A percentile compares a stretch with the other conserved stretches of the same genome.
phyloP scores from a whole-genome alignment of 225 moss, liverwort and hornwort genomes.

The Sphagnum tenellum region DNA sequence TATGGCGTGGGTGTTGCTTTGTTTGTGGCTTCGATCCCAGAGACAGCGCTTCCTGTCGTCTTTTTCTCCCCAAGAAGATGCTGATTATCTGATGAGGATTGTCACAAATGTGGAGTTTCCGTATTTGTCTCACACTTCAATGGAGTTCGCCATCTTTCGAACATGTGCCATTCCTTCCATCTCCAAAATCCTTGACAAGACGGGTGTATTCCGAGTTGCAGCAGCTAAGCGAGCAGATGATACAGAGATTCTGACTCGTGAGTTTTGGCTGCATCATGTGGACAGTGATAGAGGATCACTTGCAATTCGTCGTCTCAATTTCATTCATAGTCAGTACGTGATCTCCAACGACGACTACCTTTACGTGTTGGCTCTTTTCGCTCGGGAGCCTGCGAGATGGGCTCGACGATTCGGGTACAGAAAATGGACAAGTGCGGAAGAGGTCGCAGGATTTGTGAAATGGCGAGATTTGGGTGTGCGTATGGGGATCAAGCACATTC shows the following conservation, averaged over 20 bases:
- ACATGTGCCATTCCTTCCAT: slow-evolving; percentile 30
- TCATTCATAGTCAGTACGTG: slow-evolving; percentile 31
- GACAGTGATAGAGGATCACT: slow-evolving; percentile 23
- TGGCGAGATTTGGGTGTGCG: slow-evolving; percentile 32
- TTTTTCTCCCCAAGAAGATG: slow-evolving; percentile 20
- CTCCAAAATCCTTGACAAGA: slow-evolving; percentile 23
- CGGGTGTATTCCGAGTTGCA: slow-evolving; percentile 11
- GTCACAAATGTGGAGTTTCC: slow-evolving; percentile 24
- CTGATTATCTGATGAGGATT: slow-evolving; percentile 6
- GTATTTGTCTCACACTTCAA: slow-evolving; percentile 10
- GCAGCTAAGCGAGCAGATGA: slow-evolving; percentile 29
- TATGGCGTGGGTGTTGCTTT: slow-evolving; percentile 17
- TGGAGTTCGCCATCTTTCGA: slow-evolving; percentile 28
- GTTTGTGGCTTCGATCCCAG: slow-evolving; percentile 16
- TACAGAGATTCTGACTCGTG: slow-evolving; percentile 27
- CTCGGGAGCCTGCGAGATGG: slow-evolving; percentile 23
- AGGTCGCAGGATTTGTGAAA: slow-evolving; percentile 14
- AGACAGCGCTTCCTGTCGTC: slow-evolving; percentile 17
- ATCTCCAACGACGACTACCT: slow-evolving; percentile 30
- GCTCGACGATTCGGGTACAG: slow-evolving; percentile 26
- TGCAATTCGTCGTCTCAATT: slow-evolving; percentile 27
- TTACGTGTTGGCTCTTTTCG: slow-evolving; percentile 23
- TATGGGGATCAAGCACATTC: slow-evolving; percentile 36
- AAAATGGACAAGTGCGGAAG: slow-evolving; percentile 20
- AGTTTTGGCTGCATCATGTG: slow-evolving; percentile 21